Conservation (phyloP, 2,329 filamentous ascomycete genomes). For the Cyphellophora europaea region DNA sequence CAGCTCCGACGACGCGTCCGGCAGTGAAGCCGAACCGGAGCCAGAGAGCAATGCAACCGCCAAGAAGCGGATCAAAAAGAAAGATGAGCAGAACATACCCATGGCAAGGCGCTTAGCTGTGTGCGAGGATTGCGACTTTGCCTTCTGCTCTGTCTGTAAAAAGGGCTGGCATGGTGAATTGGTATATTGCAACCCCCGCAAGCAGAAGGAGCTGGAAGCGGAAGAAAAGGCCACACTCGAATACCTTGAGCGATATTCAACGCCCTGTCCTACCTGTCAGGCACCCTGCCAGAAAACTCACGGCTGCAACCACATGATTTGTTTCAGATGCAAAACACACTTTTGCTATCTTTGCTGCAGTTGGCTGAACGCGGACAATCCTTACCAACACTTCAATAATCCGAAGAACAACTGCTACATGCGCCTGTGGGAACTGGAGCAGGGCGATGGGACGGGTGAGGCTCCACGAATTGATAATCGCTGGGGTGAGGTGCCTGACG, state of each 20-base stretch:
- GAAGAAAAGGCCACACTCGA: slow-evolving; percentile 82
- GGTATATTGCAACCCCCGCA: slow-evolving; percentile 55
- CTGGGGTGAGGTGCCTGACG: slow-evolving; percentile 1
- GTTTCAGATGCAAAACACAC: slow-evolving; percentile 78
- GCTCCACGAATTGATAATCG: not conserved
- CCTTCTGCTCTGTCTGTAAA: slow-evolving; percentile 70
- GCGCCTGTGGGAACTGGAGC: slow-evolving; percentile 82
- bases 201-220: slow-evolving; percentile 61
- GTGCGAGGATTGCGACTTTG: slow-evolving; percentile 81
- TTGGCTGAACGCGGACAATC: slow-evolving; percentile 74
- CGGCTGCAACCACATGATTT: slow-evolving; percentile 96
- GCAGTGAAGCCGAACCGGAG: slow-evolving; percentile 37
- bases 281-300: slow-evolving; percentile 81
- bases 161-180: slow-evolving; percentile 92
- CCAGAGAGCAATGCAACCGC: slow-evolving; percentile 31
- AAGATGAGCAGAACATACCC: slow-evolving; percentile 34
- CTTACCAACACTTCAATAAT: slow-evolving; percentile 82
- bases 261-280: slow-evolving; percentile 79
- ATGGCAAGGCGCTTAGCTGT: slow-evolving; percentile 63
- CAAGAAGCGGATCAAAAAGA: slow-evolving; percentile 13
- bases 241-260: slow-evolving; percentile 72
- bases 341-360: slow-evolving; percentile 90
- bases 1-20: slow-evolving; percentile 18
- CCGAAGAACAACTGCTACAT: slow-evolving; percentile 64
- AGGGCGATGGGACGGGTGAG: slow-evolving; percentile 53